These are phyloP conservation scores for Fraxinus nigra DNA, from an alignment of 305 asterid species.

Conservation along the genomic window DNA sequence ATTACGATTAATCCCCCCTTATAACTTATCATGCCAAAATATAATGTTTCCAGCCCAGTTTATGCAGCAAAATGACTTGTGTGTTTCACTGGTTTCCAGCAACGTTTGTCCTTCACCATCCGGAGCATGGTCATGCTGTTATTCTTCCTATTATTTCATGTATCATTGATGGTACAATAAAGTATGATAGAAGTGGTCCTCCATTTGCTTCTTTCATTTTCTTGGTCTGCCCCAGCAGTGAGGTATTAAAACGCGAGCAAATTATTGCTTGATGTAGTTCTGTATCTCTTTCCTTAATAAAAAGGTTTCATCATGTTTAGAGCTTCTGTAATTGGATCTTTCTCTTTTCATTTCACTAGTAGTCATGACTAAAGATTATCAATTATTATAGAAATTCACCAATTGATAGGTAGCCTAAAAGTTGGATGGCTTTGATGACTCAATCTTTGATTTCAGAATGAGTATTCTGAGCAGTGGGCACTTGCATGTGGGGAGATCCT, in stretches of 20 bases:
- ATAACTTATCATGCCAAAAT: neutral
- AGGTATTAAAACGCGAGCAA: constrained; percentile 47
- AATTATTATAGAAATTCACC: neutral
- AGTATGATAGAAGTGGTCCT: constrained; percentile 68
- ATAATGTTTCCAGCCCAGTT: constrained; percentile 22
- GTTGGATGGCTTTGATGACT: constrained; percentile 19
- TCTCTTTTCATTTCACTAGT: constrained; percentile 7
- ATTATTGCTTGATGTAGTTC: constrained; percentile 1
- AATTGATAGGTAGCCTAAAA: neutral
- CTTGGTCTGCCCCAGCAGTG: constrained; percentile 71
- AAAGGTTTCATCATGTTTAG: constrained; percentile 6
- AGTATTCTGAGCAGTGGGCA: constrained; percentile 98
- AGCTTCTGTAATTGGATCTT: neutral
- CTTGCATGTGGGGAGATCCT: constrained; percentile 98
- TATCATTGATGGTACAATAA: constrained; percentile 74
- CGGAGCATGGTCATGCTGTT: constrained; percentile 97
- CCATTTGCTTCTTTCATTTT: constrained; percentile 96
- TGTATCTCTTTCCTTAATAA: constrained; percentile 8
- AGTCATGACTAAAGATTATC: neutral
- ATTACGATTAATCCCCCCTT: constrained; percentile 13
- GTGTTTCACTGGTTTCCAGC: constrained; percentile 56
- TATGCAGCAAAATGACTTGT: constrained; percentile 22
- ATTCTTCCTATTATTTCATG: constrained; percentile 95
- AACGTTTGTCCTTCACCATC: constrained; percentile 96
- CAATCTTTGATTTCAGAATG: constrained; percentile 54